Evolutionary conservation across 176 grass and related monocot genomes (phyloP).

Genomic region (Coix lacrymajobi): DNA sequence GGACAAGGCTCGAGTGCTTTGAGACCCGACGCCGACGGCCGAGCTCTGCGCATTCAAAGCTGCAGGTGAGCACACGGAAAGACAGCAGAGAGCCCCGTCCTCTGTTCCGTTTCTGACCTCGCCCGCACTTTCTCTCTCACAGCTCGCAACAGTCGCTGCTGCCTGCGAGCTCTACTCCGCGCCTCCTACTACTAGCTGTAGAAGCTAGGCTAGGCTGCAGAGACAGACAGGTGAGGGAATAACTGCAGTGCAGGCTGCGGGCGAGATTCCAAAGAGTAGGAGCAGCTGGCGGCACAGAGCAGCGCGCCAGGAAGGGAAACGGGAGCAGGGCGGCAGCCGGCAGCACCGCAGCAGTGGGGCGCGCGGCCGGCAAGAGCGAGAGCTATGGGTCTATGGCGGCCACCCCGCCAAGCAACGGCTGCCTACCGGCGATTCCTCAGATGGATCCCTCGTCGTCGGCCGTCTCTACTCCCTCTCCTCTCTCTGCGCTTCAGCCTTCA

Average conservation of each 20-base stretch:
- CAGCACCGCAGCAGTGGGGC: neutral
- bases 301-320: slow-evolving; percentile 14
- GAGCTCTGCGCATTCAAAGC: neutral
- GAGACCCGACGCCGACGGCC: neutral
- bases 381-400: neutral
- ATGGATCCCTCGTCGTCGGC: neutral
- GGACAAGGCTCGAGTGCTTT: slow-evolving; percentile 6
- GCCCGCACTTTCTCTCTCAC: neutral
- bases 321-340: neutral
- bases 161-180: neutral
- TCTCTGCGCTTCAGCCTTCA: neutral
- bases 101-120: neutral
- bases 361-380: neutral
- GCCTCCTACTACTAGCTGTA: no score
- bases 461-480: neutral
- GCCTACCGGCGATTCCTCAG: neutral
- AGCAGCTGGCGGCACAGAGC: neutral
- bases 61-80: slow-evolving; percentile 14
- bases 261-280: slow-evolving; percentile 3
- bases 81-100: neutral
- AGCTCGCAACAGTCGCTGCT: no score
- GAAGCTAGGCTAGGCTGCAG: neutral
- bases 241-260: neutral
- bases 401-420: slow-evolving; percentile 17
- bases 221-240: neutral